Percentiles rank a stretch among this genome's conserved stretches.
These are phyloP conservation scores for Aurifilum marmelostoma DNA, from an alignment of 2,329 filamentous ascomycete genomes.

Conservation along the genomic window DNA sequence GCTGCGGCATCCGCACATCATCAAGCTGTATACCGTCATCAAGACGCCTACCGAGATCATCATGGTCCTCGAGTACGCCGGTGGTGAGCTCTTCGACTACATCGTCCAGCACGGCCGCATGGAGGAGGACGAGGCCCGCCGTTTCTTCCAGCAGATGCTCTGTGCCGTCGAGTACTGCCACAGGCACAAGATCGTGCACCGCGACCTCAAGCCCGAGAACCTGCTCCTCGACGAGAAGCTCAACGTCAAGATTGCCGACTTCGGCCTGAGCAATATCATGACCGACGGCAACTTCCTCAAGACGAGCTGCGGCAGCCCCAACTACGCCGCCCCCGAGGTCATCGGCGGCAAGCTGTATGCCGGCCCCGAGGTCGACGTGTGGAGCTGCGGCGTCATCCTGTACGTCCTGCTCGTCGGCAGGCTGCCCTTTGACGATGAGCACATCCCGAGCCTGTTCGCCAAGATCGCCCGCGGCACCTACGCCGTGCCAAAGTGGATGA, in stretches of 20 bases:
- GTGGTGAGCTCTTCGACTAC: constrained; percentile 96
- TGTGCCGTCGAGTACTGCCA: constrained; percentile 99
- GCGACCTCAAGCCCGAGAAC: constrained; percentile 97
- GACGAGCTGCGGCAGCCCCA: constrained; percentile 96
- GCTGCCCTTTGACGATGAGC: constrained; percentile 96
- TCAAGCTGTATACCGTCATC: constrained; percentile 98
- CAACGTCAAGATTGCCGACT: constrained; percentile 99
- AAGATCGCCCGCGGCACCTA: constrained; percentile 97
- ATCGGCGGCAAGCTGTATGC: constrained; percentile 98
- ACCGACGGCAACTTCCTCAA: constrained; percentile 99
- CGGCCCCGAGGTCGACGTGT: constrained; percentile 96
- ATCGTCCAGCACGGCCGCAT: constrained; percentile 93
- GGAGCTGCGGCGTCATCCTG: constrained; percentile 93
- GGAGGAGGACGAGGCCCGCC: constrained; percentile 87
- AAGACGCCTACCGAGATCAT: constrained; percentile 94
- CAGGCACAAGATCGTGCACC: constrained; percentile 97
- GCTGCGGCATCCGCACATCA: constrained; percentile 95
- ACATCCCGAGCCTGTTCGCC: constrained; percentile 95
- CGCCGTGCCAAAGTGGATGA: constrained; percentile 89
- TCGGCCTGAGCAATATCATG: constrained; percentile 99
- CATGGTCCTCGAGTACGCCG: constrained; percentile 98
- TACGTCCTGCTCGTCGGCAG: constrained; percentile 81
- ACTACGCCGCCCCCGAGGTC: constrained; percentile 96
- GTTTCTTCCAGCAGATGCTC: constrained; percentile 99
- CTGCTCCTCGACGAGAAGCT: constrained; percentile 90